These are phyloP conservation scores for Calonectria leucothoes DNA, from an alignment of 2,329 filamentous ascomycete species.

Conservation along the genomic window DNA sequence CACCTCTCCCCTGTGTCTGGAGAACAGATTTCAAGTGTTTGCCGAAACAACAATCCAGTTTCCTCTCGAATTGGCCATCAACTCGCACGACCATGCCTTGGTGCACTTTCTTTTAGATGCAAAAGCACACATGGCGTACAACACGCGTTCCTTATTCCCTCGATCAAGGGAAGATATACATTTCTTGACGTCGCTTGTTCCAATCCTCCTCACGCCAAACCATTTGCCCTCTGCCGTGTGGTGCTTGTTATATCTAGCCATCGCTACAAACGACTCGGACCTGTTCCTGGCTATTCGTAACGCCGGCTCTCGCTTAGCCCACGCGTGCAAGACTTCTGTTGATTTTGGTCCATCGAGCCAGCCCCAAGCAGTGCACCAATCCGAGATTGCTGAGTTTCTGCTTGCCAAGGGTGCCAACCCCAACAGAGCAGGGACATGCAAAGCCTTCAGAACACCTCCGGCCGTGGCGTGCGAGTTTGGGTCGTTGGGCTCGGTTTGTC, in stretches of 20 bases:
- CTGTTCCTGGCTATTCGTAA: not conserved
- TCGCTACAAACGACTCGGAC: not conserved
- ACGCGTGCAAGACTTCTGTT: not conserved
- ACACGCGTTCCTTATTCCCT: no score
- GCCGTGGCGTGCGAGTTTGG: not conserved
- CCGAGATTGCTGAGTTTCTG: not conserved
- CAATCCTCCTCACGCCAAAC: not conserved
- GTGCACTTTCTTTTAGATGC: not conserved
- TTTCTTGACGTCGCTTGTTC: not conserved
- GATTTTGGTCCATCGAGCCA: not conserved
- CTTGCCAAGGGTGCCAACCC: not conserved
- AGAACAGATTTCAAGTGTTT: not conserved
- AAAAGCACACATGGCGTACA: not conserved
- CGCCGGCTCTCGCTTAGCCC: not conserved
- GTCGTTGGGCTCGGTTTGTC: not conserved
- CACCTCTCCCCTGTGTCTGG: not conserved
- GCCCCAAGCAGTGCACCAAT: not conserved
- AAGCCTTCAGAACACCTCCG: not conserved
- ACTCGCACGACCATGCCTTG: not conserved
- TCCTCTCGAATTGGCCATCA: not conserved
- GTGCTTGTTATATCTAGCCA: not conserved
- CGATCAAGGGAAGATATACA: not conserved
- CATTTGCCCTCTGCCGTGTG: not conserved
- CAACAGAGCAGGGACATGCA: not conserved
- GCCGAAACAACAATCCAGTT: not conserved